Evolutionary conservation across 441 rosid genomes (phyloP).

Genomic region (Melastoma candidum): DNA sequence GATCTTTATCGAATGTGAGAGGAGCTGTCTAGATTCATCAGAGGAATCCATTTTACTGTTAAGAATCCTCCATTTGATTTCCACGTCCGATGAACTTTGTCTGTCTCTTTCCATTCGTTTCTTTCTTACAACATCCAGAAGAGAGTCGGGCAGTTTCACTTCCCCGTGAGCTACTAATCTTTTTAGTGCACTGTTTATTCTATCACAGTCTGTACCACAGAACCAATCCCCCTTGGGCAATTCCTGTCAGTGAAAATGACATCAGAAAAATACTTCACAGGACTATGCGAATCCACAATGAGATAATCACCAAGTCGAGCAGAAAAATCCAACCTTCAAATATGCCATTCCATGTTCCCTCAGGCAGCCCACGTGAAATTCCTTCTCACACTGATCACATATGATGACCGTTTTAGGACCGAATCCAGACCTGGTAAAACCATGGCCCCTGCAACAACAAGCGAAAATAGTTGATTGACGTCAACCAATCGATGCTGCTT

Average conservation of each 20-base stretch:
- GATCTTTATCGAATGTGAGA: constrained; percentile 56
- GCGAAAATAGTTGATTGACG: constrained; percentile 3
- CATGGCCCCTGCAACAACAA: constrained; percentile 48
- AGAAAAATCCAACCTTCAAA: constrained; percentile 46
- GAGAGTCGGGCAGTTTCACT: constrained; percentile 56
- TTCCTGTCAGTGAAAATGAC: constrained; percentile 32
- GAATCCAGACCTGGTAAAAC: constrained; percentile 56
- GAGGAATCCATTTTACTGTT: constrained; percentile 41
- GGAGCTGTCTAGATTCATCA: constrained; percentile 39
- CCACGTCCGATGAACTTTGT: constrained; percentile 27
- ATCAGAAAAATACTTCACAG: constrained; percentile 9
- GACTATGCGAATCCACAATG: constrained; percentile 4
- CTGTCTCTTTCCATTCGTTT: constrained; percentile 29
- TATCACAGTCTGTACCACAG: constrained; percentile 55
- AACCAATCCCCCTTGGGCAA: constrained; percentile 88
- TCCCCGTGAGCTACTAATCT: constrained; percentile 51
- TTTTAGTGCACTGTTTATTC: constrained; percentile 44
- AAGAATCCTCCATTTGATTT: constrained; percentile 88
- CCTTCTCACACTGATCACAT: constrained; percentile 98
- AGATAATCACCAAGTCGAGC: background rate
- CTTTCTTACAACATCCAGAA: constrained; percentile 36
- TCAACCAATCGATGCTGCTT: background rate
- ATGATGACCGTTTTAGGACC: constrained; percentile 75
- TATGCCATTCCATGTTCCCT: constrained; percentile 71
- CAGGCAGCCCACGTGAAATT: constrained; percentile 89